Evolutionary conservation across 2,329 filamentous ascomycete genomes (phyloP).

Genomic region (Stemphylium vesicarium): DNA sequence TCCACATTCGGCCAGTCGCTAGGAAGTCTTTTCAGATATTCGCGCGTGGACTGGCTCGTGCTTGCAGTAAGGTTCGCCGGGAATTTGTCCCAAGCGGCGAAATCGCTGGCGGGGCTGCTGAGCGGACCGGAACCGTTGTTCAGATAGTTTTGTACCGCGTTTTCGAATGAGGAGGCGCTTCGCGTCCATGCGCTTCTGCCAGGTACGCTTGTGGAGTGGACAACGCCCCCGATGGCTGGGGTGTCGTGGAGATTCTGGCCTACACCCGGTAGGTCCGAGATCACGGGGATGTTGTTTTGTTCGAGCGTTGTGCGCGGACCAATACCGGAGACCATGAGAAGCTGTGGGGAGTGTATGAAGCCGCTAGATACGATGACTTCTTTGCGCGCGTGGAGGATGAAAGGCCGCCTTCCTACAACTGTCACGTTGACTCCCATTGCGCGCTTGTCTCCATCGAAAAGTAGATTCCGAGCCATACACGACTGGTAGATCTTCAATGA

Average conservation of each 20-base stretch:
- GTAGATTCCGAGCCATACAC: conserved; percentile 10
- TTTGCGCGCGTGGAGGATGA: conserved; percentile 2
- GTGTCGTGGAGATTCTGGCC: conserved; percentile 11
- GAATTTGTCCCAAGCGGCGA: conserved; percentile 9
- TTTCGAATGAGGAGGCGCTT: conserved; percentile 3
- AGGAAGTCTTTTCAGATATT: neutral
- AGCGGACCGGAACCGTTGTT: conserved; percentile 10
- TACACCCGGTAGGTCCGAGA: conserved; percentile 9
- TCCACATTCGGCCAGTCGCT: conserved; percentile 12
- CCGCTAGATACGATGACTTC: conserved; percentile 13
- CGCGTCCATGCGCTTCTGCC: conserved; percentile 10
- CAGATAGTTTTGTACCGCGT: conserved; percentile 3
- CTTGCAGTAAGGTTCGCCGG: conserved; percentile 1
- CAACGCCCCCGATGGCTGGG: conserved; percentile 2
- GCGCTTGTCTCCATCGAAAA: conserved; percentile 8
- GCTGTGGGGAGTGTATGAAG: conserved; percentile 4
- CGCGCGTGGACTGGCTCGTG: conserved; percentile 10
- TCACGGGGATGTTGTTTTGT: conserved; percentile 3
- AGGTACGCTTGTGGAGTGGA: conserved; percentile 6
- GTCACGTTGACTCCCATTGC: conserved; percentile 9
- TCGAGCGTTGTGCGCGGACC: conserved; percentile 8
- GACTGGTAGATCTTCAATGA: conserved; percentile 16
- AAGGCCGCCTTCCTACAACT: conserved; percentile 8
- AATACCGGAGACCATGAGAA: conserved; percentile 13
- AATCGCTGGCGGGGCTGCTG: conserved; percentile 13